A percentile compares a stretch with the other conserved stretches of the same genome.
phyloP scores from a whole-genome alignment of 768 basidiomycete species.

The Cystofilobasidium bisporidii region DNA sequence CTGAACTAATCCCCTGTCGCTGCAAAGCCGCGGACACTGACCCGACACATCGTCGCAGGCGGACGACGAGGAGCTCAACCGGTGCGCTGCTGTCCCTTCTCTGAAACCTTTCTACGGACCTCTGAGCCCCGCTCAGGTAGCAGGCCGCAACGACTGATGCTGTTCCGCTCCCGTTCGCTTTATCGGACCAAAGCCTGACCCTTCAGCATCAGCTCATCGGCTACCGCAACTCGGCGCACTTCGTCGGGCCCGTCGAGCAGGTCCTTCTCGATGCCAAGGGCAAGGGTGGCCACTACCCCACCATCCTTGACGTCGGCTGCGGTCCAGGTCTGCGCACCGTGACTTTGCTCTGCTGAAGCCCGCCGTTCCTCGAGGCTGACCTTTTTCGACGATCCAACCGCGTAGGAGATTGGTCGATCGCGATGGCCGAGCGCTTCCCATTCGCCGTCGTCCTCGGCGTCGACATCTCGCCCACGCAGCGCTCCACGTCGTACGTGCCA shows the following conservation, averaged over 20 bases:
- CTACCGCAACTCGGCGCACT: conserved; percentile 3
- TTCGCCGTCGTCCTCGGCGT: conserved; percentile 7
- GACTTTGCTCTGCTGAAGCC: not conserved
- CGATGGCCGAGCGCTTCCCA: conserved; percentile 15
- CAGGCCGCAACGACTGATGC: too few species aligned
- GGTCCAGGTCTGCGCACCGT: not conserved
- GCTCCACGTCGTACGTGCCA: not conserved
- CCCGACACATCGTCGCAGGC: too few species aligned
- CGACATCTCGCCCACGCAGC: conserved; percentile 14
- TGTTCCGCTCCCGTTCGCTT: not conserved
- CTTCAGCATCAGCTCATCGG: conserved; percentile 13
- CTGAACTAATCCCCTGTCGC: too few species aligned
- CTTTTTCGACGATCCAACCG: too few species aligned
- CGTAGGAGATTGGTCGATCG: conserved; percentile 20
- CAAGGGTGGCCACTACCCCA: not conserved
- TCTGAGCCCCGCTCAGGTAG: too few species aligned
- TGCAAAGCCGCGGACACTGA: too few species aligned
- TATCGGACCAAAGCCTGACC: not conserved
- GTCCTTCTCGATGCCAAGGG: conserved; percentile 8
- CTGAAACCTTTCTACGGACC: too few species aligned
- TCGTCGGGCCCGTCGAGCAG: conserved; percentile 16
- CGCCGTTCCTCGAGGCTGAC: not conserved
- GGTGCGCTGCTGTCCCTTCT: too few species aligned
- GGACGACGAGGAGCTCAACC: conserved; percentile 6
- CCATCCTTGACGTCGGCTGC: conserved; percentile 15